Evolutionary conservation across 805 yeast genomes (phyloP), one percentile per base, ranked within the genome.

Genomic region (Ogataea philodendri): DNA sequence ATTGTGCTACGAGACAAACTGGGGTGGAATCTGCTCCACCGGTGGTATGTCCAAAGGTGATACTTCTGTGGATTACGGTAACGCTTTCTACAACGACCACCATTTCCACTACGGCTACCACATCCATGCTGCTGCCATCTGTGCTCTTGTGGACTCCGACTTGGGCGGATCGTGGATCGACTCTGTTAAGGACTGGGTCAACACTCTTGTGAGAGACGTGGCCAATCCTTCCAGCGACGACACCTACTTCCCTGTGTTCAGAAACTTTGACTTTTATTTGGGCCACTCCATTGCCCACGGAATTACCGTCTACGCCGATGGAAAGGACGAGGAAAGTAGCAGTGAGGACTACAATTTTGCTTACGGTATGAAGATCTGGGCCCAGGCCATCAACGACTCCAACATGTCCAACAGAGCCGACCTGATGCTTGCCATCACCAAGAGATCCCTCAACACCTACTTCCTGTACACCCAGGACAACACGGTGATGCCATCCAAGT

Each of bases 81-180:
- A 81, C 51, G 69, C 85, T 1, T 74, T 69, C 54, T 81, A 80
- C 56, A 81, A 81, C 51, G 87, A 81, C 51, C 89, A 81, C 56
- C 87, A 81, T 55, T 81, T 80, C 65, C 87, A 81, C 55, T 81
- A 81, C 48, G 84, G 85, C 9, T 81, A 82, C 51, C 85, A 79
- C 54, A 69, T 82, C 20, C 80, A 81, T 48, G 82, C 88, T 1
- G 76, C 80, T 35, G 84, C 87, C 1, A 63, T 82, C 18, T 57
- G 76, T 8, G 80, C 76, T 2, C 60, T 67, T 35, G 72, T 80
- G 22, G 87, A 80, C 49, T 48, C 35, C 25, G 66, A 62, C 38
- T 43, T 63, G 35, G 57, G 75, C 4, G 81, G 81, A 6, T 55
- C 62, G 7, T 78, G 83, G 82, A 63, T 66, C 5, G 41, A 47